Base-by-base conservation (phyloP, 176 grass and related monocot species). In the Urochloa ruziziensis region DNA sequence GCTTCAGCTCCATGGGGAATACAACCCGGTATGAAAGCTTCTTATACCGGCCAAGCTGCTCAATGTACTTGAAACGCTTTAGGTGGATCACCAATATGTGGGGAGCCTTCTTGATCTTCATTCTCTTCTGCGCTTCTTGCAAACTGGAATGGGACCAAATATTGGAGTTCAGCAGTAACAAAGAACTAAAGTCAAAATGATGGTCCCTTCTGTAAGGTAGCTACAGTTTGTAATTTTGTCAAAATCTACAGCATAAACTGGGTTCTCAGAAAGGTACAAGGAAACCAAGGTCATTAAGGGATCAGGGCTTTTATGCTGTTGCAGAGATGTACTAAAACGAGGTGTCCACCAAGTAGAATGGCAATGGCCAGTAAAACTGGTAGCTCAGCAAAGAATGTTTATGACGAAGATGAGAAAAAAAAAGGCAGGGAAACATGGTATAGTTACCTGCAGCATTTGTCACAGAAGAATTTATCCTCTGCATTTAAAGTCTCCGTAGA, bases 101-200 rank as follows among this genome's bases (percentile, higher is more conserved):
- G 70, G 96, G 96, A 58, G 93, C 89, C 87, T 98, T 98, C 82
- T 95, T 98, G 42, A 98, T 98, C 82, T 98, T 98, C 96, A 98
- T 94, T 81, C 96, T 90, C 85, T 98, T 95, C 84, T 98, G 89
- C 33, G 96, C 96, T 88, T 98, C 93, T 87, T 98, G 96, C 85
- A 98, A 86, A 84, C 96, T 95, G 87, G 34, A 93, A 80, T n/a
- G 33, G 44, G 34, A 81, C 5, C 43, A 85, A 63, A 81, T 80
- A 46, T 66, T 40, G 10, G 33, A 85, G 57, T 78, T 85, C 44
- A 82, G 82, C 28, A 46, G 7, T 62, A 40, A 49, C 27, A 59
- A 68, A 58, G 19, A 70, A 88, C 58, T 46, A 40, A 63, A 78
- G 70, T 77, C 9, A 85, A 77, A 36, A 35, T 77, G 44, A 82